Percentiles rank a stretch among this genome's conserved stretches.
Evolutionary conservation across 176 grass and related monocot genomes (phyloP).

Genomic region (Avena sativa): DNA sequence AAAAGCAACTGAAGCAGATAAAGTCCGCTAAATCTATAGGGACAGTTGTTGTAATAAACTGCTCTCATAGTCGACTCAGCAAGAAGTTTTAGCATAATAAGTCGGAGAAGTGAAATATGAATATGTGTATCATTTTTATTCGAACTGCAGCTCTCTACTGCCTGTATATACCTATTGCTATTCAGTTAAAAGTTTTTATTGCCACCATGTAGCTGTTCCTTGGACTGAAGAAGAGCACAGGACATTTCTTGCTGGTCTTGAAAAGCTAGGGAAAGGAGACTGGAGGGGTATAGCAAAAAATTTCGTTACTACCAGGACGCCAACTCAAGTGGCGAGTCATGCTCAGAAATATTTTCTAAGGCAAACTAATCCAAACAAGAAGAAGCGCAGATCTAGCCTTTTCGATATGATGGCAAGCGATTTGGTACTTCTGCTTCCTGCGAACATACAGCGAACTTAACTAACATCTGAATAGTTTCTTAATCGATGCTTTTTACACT

Average conservation of each 20-base stretch:
- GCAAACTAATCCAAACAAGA: slow-evolving; percentile 67
- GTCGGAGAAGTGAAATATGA: slow-evolving; percentile 20
- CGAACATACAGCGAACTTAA: slow-evolving; percentile 25
- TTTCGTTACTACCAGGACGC: slow-evolving; percentile 74
- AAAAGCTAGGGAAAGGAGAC: slow-evolving; percentile 74
- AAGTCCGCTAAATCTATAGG: not conserved
- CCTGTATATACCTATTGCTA: slow-evolving; percentile 23
- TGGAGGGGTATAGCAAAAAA: slow-evolving; percentile 75
- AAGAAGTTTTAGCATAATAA: slow-evolving; percentile 24
- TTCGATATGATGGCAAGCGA: slow-evolving; percentile 62
- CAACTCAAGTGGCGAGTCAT: slow-evolving; percentile 80
- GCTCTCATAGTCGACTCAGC: slow-evolving; percentile 4
- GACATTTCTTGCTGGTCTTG: slow-evolving; percentile 75
- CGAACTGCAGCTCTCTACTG: slow-evolving; percentile 15
- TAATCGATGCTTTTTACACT: slow-evolving; percentile 22
- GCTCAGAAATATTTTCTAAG: slow-evolving; percentile 79
- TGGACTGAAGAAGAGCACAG: slow-evolving; percentile 88
- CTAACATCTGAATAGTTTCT: slow-evolving; percentile 31
- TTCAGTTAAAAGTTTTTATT: slow-evolving; percentile 3
- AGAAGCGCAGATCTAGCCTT: slow-evolving; percentile 74
- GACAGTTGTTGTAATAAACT: not conserved
- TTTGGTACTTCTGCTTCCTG: slow-evolving; percentile 50
- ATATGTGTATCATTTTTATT: not conserved
- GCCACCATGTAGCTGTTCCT: slow-evolving; percentile 56
- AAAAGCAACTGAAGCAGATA: not conserved